Conservation (phyloP, 768 basidiomycete species). For the Leucogyrophana mollusca region DNA sequence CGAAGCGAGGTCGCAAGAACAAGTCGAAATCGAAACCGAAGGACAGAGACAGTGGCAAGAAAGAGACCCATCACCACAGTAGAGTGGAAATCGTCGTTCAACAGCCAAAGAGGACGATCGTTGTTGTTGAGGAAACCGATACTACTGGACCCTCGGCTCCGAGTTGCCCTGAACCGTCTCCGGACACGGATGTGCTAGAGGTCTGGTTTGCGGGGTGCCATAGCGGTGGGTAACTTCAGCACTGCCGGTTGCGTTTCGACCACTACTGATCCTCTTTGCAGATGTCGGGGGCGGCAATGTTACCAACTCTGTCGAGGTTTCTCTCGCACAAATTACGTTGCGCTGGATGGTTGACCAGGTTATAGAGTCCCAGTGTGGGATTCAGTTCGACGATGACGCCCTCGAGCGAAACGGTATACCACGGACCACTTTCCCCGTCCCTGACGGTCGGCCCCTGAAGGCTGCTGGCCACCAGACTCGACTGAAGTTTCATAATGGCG, state of each 20-base stretch:
- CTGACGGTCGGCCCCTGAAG: slow-evolving; percentile 11
- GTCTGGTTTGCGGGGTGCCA: slow-evolving; percentile 84
- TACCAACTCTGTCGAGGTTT: slow-evolving; percentile 34
- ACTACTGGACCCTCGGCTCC: too few relatives aligned
- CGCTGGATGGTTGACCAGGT: slow-evolving; percentile 81
- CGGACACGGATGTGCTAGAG: slow-evolving; percentile 57
- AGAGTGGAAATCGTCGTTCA: background rate
- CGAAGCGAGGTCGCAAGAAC: slow-evolving; percentile 2
- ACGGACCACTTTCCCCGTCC: background rate
- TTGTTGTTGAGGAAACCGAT: background rate
- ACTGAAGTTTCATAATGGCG: background rate
- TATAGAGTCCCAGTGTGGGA: slow-evolving; percentile 53
- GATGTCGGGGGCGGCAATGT: slow-evolving; percentile 73
- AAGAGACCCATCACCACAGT: background rate
- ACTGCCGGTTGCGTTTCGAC: background rate
- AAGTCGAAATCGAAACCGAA: background rate
- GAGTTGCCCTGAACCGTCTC: background rate
- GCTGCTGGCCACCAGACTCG: background rate
- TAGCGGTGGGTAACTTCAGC: slow-evolving; percentile 43
- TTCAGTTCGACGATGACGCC: slow-evolving; percentile 52
- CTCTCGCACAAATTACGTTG: slow-evolving; percentile 60
- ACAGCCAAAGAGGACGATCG: background rate
- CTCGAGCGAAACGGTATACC: slow-evolving; percentile 44
- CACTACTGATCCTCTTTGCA: slow-evolving; percentile 20
- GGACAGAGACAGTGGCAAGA: background rate